Evolutionary conservation across 2,329 filamentous ascomycete species (phyloP).

Genomic region (Pezicula rhizophila): DNA sequence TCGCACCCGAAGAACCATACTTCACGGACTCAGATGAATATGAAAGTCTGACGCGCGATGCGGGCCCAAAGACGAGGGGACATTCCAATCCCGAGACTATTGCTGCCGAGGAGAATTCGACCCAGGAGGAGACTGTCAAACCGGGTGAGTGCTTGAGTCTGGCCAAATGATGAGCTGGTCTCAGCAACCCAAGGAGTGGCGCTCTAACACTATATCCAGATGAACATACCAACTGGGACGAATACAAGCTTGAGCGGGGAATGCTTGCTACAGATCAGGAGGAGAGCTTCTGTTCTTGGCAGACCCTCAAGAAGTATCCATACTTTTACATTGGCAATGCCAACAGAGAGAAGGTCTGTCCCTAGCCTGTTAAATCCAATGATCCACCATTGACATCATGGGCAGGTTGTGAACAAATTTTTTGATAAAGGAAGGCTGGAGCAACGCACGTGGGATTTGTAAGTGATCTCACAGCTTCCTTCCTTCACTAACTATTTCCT

Average conservation of each 20-base stretch:
- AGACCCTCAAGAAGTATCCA: constrained; percentile 51
- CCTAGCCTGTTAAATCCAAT: neutral
- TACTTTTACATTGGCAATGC: constrained; percentile 49
- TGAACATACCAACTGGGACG: too few relatives aligned
- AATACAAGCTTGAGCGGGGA: constrained; percentile 8
- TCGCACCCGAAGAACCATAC: too few relatives aligned
- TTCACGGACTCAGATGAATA: too few relatives aligned
- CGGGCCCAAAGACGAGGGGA: too few relatives aligned
- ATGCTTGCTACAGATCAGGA: constrained; percentile 18
- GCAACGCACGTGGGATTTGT: constrained; percentile 69
- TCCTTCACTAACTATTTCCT: constrained; percentile 21
- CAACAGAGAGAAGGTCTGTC: constrained; percentile 43
- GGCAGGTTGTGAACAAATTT: constrained; percentile 28
- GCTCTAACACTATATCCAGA: too few relatives aligned
- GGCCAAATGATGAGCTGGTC: too few relatives aligned
- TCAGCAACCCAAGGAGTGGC: too few relatives aligned
- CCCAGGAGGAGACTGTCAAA: too few relatives aligned
- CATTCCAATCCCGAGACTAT: too few relatives aligned
- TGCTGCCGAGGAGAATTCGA: too few relatives aligned
- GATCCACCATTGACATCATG: constrained; percentile 7
- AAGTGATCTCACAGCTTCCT: constrained; percentile 20
- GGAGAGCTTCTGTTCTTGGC: constrained; percentile 43
- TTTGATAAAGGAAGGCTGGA: constrained; percentile 55
- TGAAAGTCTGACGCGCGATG: too few relatives aligned
- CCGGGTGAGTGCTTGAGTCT: too few relatives aligned